Percentiles rank a stretch among this genome's conserved stretches.
These are phyloP conservation scores for Rubia peregrina DNA, from an alignment of 305 asterid species.

Conservation along the genomic window DNA sequence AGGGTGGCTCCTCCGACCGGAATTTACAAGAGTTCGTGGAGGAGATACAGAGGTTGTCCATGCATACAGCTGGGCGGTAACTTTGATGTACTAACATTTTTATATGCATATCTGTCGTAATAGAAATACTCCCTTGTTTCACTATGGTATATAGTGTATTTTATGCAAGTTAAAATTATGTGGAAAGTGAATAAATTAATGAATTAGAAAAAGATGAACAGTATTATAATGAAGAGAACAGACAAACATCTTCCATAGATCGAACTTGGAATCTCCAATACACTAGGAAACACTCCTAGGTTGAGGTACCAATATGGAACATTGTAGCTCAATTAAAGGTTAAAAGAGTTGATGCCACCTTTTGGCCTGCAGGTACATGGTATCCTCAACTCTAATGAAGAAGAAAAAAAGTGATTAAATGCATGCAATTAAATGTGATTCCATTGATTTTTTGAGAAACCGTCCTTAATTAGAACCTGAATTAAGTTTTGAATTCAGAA, in stretches of 20 bases:
- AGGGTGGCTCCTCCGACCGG: slow-evolving; percentile 52
- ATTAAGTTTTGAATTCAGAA: too few species aligned
- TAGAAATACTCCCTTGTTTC: neutral
- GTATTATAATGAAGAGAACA: neutral
- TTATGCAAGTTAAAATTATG: too few species aligned
- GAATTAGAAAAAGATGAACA: too few species aligned
- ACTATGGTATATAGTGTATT: too few species aligned
- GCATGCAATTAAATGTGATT: too few species aligned
- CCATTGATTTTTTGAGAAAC: too few species aligned
- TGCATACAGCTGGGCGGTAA: neutral
- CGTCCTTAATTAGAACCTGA: too few species aligned
- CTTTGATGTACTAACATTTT: neutral
- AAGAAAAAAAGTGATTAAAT: too few species aligned
- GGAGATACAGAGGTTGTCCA: slow-evolving; percentile 16
- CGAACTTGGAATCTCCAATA: neutral
- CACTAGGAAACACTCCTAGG: neutral
- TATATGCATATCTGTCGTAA: neutral
- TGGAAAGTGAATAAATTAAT: too few species aligned
- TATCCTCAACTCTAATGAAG: neutral
- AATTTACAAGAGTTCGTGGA: slow-evolving; percentile 44
- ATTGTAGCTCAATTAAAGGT: too few species aligned
- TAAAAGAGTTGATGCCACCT: neutral
- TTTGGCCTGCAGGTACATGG: neutral
- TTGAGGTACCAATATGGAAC: neutral
- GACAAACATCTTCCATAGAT: neutral